Conservation (phyloP, 2,329 filamentous ascomycete species). For the Neocucurbitaria cava region DNA sequence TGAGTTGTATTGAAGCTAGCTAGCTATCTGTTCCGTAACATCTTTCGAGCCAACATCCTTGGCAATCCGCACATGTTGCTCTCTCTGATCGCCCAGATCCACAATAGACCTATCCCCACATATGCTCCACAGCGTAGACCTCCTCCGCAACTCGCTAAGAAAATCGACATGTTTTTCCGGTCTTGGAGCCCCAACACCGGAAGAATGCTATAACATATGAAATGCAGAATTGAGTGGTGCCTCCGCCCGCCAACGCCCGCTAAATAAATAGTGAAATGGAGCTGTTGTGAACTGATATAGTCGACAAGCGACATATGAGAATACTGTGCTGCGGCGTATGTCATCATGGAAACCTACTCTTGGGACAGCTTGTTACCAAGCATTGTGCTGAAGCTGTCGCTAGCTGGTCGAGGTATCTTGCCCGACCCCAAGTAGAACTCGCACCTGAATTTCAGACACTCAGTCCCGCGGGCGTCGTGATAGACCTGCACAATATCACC, state of each 20-base stretch:
- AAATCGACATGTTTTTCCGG: background rate
- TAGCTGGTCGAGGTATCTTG: constrained; percentile 32
- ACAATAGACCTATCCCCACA: background rate
- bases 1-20: background rate
- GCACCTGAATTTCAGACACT: constrained; percentile 51
- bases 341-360: background rate
- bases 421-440: constrained; percentile 53
- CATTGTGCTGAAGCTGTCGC: constrained; percentile 34
- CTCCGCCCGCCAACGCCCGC: constrained; percentile 3
- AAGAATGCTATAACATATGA: constrained; percentile 5
- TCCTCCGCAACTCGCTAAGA: background rate
- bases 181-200: background rate
- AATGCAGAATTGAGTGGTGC: background rate
- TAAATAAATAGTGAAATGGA: constrained; percentile 1
- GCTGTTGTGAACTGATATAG: background rate
- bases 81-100: background rate
- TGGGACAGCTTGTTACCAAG: constrained; percentile 20
- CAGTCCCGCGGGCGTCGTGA: constrained; percentile 52
- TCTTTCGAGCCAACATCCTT: background rate
- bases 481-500: constrained; percentile 81
- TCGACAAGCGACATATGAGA: background rate
- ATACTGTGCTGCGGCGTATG: no score
- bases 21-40: background rate
- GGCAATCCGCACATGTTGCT: background rate
- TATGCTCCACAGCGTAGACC: background rate